Conservation (phyloP, 495 filamentous ascomycete genomes). For the Apiosordaria backusii region DNA sequence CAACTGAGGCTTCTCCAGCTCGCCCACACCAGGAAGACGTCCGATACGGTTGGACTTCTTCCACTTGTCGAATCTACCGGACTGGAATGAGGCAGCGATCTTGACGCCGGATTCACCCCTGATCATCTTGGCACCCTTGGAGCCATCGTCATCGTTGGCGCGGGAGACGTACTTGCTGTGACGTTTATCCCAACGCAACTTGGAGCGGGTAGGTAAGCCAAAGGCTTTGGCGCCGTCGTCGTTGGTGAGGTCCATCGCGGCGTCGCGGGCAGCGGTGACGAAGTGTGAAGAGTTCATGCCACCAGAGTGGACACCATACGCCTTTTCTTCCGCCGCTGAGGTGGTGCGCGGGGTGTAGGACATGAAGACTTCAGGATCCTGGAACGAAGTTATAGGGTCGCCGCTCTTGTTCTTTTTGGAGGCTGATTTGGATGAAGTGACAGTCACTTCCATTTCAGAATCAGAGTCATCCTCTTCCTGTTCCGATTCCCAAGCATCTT, state of each 20-base stretch:
- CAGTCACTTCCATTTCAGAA: constrained; percentile 76
- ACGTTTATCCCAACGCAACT: constrained; percentile 95
- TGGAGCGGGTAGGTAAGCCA: constrained; percentile 64
- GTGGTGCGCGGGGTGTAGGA: constrained; percentile 76
- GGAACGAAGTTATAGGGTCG: constrained; percentile 49
- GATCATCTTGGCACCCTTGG: constrained; percentile 77
- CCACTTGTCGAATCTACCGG: constrained; percentile 90
- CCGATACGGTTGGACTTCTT: constrained; percentile 76
- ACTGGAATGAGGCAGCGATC: constrained; percentile 89
- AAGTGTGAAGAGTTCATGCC: constrained; percentile 63
- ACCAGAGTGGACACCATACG: constrained; percentile 87
- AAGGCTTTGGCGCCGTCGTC: constrained; percentile 78
- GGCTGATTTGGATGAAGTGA: constrained; percentile 59
- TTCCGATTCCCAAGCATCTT: constrained; percentile 35
- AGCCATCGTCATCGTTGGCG: constrained; percentile 92
- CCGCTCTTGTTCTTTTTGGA: constrained; percentile 36
- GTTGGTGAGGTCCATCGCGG: constrained; percentile 82
- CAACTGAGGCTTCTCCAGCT: constrained; percentile 64
- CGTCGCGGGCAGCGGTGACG: constrained; percentile 72
- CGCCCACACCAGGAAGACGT: constrained; percentile 73
- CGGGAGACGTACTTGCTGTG: constrained; percentile 88
- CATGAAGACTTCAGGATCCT: constrained; percentile 92
- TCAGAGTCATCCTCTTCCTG: constrained; percentile 64
- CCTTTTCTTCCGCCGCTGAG: constrained; percentile 80
- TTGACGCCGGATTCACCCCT: constrained; percentile 90